Percentiles rank a stretch among this genome's conserved stretches.
Conservation (phyloP, 768 basidiomycete species). For the Boletellus sp. region DNA sequence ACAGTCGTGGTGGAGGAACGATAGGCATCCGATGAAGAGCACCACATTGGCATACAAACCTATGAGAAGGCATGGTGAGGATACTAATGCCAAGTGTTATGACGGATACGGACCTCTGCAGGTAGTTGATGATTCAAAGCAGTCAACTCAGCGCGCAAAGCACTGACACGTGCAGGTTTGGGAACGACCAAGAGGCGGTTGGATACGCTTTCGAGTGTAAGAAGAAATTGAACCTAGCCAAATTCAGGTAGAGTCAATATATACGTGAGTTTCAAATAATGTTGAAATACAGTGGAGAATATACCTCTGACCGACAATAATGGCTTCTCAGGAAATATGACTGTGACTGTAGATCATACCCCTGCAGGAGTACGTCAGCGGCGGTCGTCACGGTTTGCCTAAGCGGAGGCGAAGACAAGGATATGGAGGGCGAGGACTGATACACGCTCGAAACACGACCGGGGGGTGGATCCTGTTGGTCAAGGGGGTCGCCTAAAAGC, state of each 20-base stretch:
- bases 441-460: conserved; percentile 43
- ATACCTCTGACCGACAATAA: conserved; percentile 83
- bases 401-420: conserved; percentile 42
- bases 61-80: conserved; percentile 27
- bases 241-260: neutral
- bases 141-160: conserved; percentile 93
- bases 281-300: conserved; percentile 19
- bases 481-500: conserved; percentile 71
- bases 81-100: neutral
- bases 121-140: conserved; percentile 94
- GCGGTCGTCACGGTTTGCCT: conserved; percentile 42
- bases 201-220: conserved; percentile 87
- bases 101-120: conserved; percentile 65
- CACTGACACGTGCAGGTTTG: conserved; percentile 90
- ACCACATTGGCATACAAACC: conserved; percentile 91
- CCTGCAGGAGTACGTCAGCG: conserved; percentile 58
- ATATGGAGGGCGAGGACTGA: conserved; percentile 70
- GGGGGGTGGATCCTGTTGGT: conserved; percentile 52
- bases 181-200: conserved; percentile 90
- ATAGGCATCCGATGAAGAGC: conserved; percentile 62
- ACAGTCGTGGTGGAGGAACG: conserved; percentile 27
- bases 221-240: conserved; percentile 74
- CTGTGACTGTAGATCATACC: conserved; percentile 67
- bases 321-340: conserved; percentile 75
- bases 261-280: neutral